phyloP scores from a whole-genome alignment of 116 monocot species.

The Papilionanthe hybrid region DNA sequence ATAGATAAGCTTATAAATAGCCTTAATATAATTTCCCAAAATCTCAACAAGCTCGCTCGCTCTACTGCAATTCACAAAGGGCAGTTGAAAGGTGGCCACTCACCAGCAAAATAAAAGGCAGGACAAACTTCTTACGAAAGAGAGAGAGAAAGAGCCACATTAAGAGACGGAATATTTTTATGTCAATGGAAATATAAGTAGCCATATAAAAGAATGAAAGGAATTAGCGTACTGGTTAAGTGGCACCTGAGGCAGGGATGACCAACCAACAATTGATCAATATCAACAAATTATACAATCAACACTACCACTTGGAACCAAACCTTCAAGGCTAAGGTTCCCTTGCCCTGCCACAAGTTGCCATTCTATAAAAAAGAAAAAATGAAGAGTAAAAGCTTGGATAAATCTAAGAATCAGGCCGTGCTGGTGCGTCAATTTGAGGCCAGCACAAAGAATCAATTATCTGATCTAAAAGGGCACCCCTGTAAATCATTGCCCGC shows the following conservation, averaged over 20 bases:
- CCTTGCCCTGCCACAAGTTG: not conserved
- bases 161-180: not conserved
- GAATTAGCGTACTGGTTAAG: constrained; percentile 1
- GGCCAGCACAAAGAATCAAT: constrained; percentile 50
- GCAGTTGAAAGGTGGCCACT: too few relatives aligned
- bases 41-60: too few relatives aligned
- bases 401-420: constrained; percentile 17
- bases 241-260: constrained; percentile 5
- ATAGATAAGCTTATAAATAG: too few relatives aligned
- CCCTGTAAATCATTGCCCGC: constrained; percentile 1
- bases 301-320: not conserved
- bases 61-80: too few relatives aligned
- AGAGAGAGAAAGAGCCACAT: too few relatives aligned
- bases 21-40: too few relatives aligned
- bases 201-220: constrained; percentile 1
- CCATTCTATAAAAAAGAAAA: not conserved
- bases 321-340: too few relatives aligned
- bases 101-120: too few relatives aligned
- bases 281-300: constrained; percentile 2
- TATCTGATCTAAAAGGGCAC: constrained; percentile 5
- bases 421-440: constrained; percentile 32
- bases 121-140: too few relatives aligned
- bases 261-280: not conserved
- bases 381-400: not conserved
- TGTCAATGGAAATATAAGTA: not conserved